A percentile compares a stretch with the other conserved stretches of the same genome.
phyloP scores from a whole-genome alignment of 2,329 filamentous ascomycete genomes.

The Truncatella angustata region DNA sequence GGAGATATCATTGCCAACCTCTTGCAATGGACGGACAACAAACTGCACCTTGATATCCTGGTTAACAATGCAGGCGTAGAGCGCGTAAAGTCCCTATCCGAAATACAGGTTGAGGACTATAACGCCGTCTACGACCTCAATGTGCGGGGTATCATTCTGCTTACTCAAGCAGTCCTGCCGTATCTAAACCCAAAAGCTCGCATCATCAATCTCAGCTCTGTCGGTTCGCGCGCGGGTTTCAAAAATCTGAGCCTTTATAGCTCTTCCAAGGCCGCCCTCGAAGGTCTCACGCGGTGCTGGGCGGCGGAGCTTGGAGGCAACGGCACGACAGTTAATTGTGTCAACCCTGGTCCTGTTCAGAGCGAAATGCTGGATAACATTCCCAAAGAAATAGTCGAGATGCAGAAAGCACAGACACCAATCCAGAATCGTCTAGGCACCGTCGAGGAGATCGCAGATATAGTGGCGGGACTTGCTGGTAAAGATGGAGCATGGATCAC shows the following conservation, averaged over 20 bases:
- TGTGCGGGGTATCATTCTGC: conserved; percentile 50
- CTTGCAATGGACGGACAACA: conserved; percentile 20
- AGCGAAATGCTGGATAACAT: conserved; percentile 57
- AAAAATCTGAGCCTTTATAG: conserved; percentile 48
- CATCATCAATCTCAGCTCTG: conserved; percentile 59
- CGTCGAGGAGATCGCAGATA: conserved; percentile 51
- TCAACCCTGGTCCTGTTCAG: conserved; percentile 58
- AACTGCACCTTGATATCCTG: conserved; percentile 28
- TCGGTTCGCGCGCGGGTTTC: conserved; percentile 48
- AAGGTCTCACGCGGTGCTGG: conserved; percentile 58
- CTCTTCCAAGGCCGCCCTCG: conserved; percentile 58
- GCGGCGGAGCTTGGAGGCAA: conserved; percentile 55
- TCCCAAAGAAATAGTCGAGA: conserved; percentile 44
- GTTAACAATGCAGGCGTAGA: conserved; percentile 39
- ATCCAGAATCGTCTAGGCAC: conserved; percentile 50
- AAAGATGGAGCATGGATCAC: conserved; percentile 48
- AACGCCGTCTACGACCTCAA: conserved; percentile 56
- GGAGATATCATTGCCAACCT: conserved; percentile 18
- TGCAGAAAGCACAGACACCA: conserved; percentile 49
- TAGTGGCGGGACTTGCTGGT: conserved; percentile 55
- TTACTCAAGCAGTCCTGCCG: conserved; percentile 52
- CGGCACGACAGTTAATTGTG: conserved; percentile 60
- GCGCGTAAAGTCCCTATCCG: conserved; percentile 32
- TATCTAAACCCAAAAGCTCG: conserved; percentile 44
- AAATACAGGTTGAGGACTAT: conserved; percentile 49